These are phyloP conservation scores for Phytophthora kernoviae DNA, from an alignment of 352 stramenopile species.

Conservation along the genomic window DNA sequence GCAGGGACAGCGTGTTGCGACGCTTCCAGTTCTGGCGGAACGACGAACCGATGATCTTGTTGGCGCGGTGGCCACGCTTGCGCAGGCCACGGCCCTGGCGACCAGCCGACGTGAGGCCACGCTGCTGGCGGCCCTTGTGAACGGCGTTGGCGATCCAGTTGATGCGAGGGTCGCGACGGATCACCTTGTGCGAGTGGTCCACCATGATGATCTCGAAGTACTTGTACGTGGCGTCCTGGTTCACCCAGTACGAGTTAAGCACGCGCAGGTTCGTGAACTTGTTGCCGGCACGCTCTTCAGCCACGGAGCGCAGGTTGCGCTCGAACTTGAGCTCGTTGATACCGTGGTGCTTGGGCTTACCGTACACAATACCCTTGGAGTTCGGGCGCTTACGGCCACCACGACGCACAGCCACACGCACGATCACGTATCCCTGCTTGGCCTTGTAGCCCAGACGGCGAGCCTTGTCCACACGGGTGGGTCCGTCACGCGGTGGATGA, in stretches of 20 bases:
- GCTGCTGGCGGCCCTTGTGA: constrained; percentile 99
- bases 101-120: constrained; percentile 98
- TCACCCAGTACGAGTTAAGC: constrained; percentile 99
- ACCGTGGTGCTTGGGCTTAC: constrained; percentile 99
- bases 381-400: constrained; percentile 99
- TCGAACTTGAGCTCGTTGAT: constrained; percentile 99
- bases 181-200: constrained; percentile 97
- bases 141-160: constrained; percentile 99
- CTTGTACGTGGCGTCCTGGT: constrained; percentile 99
- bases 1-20: constrained; percentile 98
- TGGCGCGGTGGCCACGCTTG: constrained; percentile 98
- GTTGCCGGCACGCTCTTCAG: constrained; percentile 98
- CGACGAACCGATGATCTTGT: constrained; percentile 99
- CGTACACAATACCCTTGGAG: constrained; percentile 99
- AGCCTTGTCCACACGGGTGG: constrained; percentile 99
- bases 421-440: constrained; percentile 99
- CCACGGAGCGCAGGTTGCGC: constrained; percentile 97
- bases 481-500: constrained; percentile 94
- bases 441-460: constrained; percentile 99
- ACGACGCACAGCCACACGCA: constrained; percentile 97
- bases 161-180: constrained; percentile 99
- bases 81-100: constrained; percentile 96
- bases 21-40: constrained; percentile 98
- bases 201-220: constrained; percentile 99
- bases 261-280: constrained; percentile 98